Percentiles rank a stretch among this genome's conserved stretches.
phyloP scores from a whole-genome alignment of 768 basidiomycete genomes.

The Coprinopsis cinerea region DNA sequence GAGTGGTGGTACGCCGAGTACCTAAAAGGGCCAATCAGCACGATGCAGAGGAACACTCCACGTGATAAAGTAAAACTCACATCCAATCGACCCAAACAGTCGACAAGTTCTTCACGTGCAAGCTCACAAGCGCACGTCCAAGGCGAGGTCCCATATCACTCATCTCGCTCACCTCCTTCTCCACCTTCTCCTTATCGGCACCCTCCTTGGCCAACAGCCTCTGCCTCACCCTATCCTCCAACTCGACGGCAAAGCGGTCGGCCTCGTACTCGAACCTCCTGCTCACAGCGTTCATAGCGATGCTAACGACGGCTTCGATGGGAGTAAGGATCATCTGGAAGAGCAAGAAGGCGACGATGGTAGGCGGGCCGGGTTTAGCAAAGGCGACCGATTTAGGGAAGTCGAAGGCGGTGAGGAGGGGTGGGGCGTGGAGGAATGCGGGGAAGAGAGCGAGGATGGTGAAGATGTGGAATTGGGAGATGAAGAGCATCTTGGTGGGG shows the following conservation, averaged over 20 bases:
- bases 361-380: constrained; percentile 66
- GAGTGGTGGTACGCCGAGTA: constrained; percentile 96
- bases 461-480: constrained; percentile 87
- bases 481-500: constrained; percentile 80
- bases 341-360: constrained; percentile 80
- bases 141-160: constrained; percentile 83
- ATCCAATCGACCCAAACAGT: constrained; percentile 95
- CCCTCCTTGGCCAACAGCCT: constrained; percentile 25
- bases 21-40: constrained; percentile 26
- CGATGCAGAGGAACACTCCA: not conserved
- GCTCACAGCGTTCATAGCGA: constrained; percentile 75
- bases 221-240: constrained; percentile 45
- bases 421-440: constrained; percentile 80
- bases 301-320: constrained; percentile 65
- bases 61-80: constrained; percentile 35
- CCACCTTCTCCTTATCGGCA: constrained; percentile 35
- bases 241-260: constrained; percentile 77
- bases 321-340: constrained; percentile 89
- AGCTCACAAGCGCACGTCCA: constrained; percentile 71
- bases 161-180: constrained; percentile 32
- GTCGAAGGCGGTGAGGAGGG: constrained; percentile 74
- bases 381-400: constrained; percentile 63
- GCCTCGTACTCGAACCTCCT: constrained; percentile 91
- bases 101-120: constrained; percentile 90
- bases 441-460: constrained; percentile 82